These are phyloP conservation scores for Pseudoscleropodium purum DNA, from an alignment of 225 moss, liverwort and hornwort genomes.

Conservation along the genomic window DNA sequence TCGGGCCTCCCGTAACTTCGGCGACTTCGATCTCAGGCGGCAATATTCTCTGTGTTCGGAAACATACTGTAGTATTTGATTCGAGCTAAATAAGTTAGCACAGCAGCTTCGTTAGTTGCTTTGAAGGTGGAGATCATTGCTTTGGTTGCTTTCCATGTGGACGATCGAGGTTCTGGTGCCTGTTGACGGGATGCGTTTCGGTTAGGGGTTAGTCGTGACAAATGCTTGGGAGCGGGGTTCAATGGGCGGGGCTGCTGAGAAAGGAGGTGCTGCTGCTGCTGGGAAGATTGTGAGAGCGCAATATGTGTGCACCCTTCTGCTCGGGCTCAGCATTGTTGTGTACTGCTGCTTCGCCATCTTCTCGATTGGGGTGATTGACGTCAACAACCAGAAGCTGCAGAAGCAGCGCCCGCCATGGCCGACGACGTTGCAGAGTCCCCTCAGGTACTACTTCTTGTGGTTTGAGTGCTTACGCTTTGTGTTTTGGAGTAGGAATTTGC, in stretches of 20 bases:
- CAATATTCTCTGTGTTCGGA: background rate
- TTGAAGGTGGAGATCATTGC: background rate
- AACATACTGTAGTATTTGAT: background rate
- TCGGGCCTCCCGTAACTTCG: background rate
- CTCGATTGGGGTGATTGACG: conserved; percentile 18
- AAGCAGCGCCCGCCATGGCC: conserved; percentile 20
- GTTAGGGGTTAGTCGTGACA: background rate
- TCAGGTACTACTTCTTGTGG: background rate
- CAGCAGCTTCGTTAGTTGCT: background rate
- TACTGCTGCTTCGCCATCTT: conserved; percentile 8
- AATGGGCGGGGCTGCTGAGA: conserved; percentile 3
- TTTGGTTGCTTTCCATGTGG: background rate
- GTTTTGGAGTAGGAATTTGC: background rate
- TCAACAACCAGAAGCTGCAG: background rate
- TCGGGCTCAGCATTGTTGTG: conserved; percentile 1
- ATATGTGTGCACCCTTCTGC: conserved; percentile 12
- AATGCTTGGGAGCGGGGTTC: background rate
- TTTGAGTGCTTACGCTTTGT: background rate
- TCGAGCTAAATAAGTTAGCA: background rate
- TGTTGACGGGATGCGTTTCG: background rate
- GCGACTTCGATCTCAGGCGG: background rate
- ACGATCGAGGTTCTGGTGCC: background rate
- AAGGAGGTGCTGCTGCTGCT: background rate
- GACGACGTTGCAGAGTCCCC: background rate
- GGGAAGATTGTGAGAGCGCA: background rate